These are phyloP conservation scores for Hevea brasiliensis DNA, from an alignment of 345 rosid species.

Conservation along the genomic window DNA sequence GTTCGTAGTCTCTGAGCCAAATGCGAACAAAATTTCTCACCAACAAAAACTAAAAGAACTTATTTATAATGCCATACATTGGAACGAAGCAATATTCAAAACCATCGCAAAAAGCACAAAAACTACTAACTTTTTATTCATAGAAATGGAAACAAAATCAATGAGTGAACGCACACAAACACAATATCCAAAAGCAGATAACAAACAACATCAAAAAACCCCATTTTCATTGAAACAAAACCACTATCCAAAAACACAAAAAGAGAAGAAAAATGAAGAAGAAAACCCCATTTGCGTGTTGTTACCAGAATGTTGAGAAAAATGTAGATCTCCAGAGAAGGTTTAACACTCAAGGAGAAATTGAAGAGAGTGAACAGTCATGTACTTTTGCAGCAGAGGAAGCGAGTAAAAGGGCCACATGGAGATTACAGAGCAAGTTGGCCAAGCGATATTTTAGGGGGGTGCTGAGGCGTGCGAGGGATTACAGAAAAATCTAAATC, in stretches of 20 bases:
- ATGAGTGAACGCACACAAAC: background rate
- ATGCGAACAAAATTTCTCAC: background rate
- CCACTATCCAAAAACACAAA: background rate
- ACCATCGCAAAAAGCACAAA: background rate
- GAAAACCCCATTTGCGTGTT: background rate
- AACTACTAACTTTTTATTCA: background rate
- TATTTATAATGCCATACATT: background rate
- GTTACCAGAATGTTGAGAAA: slow-evolving; percentile 32
- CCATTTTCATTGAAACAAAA: slow-evolving; percentile 6
- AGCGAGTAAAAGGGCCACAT: slow-evolving; percentile 15
- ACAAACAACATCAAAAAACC: background rate
- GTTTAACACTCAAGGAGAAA: slow-evolving; percentile 11
- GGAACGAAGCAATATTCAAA: background rate
- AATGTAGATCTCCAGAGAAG: slow-evolving; percentile 36
- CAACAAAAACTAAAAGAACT: background rate
- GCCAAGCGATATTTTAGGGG: slow-evolving; percentile 36
- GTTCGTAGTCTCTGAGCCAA: background rate
- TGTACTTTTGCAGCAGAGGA: background rate
- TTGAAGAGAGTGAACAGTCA: background rate
- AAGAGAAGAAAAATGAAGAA: background rate
- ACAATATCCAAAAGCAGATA: slow-evolving; percentile 5
- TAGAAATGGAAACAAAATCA: background rate
- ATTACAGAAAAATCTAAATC: slow-evolving; percentile 11
- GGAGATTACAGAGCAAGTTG: slow-evolving; percentile 41
- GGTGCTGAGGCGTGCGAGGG: slow-evolving; percentile 12